These are phyloP conservation scores for Dovyalis caffra DNA, from an alignment of 345 rosid species.

Conservation along the genomic window DNA sequence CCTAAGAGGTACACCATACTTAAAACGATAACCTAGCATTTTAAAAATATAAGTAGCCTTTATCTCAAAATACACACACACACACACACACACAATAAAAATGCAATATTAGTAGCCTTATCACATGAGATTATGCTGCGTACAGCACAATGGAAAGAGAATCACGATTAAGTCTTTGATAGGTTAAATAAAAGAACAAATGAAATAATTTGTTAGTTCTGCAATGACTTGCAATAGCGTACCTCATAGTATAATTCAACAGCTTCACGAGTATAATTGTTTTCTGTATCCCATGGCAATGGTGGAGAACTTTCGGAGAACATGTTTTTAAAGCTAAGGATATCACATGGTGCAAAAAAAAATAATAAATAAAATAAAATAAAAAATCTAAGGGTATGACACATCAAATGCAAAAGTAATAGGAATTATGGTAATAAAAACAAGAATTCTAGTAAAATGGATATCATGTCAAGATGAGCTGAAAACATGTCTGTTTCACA, in stretches of 20 bases:
- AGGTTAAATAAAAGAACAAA: too few relatives aligned
- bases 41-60: neutral
- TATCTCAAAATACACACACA: too few relatives aligned
- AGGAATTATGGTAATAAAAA: neutral
- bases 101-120: too few relatives aligned
- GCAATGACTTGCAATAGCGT: constrained; percentile 12
- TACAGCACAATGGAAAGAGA: neutral
- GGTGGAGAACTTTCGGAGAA: constrained; percentile 74
- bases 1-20: neutral
- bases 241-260: constrained; percentile 90
- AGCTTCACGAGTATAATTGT: constrained; percentile 60
- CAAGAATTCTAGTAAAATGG: constrained; percentile 35
- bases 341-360: constrained; percentile 17
- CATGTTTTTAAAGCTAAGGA: constrained; percentile 77
- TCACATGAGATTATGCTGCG: neutral
- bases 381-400: neutral
- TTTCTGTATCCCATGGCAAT: constrained; percentile 72
- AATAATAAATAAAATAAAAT: too few relatives aligned
- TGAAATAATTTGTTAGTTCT: too few relatives aligned
- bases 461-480: constrained; percentile 83
- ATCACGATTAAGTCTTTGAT: neutral
- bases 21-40: too few relatives aligned
- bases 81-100: too few relatives aligned
- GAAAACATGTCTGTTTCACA: constrained; percentile 81
- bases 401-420: constrained; percentile 4